These are phyloP conservation scores for Beauveria varroae DNA, from an alignment of 2,329 filamentous ascomycete genomes.

Conservation along the genomic window DNA sequence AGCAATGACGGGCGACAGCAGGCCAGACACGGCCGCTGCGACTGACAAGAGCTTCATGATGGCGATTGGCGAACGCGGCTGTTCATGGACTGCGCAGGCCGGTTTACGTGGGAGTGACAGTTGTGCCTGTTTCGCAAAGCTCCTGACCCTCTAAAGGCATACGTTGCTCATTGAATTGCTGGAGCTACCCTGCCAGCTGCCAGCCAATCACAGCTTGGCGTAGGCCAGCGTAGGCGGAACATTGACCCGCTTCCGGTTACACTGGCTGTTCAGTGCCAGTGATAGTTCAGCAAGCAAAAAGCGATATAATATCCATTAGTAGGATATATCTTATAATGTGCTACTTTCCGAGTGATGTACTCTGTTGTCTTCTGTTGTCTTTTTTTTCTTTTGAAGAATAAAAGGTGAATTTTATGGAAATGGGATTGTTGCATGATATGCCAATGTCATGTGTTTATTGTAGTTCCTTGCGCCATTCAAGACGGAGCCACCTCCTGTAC, in stretches of 20 bases:
- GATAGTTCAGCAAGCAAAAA: no score
- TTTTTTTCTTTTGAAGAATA: no score
- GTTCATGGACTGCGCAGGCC: constrained; percentile 28
- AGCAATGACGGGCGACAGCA: constrained; percentile 42
- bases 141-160: constrained; percentile 22
- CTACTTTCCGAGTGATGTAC: no score
- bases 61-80: constrained; percentile 19
- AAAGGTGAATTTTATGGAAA: no score
- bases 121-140: constrained; percentile 14
- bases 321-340: no score
- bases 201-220: constrained; percentile 20
- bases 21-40: constrained; percentile 51
- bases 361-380: no score
- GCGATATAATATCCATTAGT: no score
- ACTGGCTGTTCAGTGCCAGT: background rate
- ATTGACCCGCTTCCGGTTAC: constrained; percentile 5
- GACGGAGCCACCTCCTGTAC: no score
- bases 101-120: constrained; percentile 13
- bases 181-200: constrained; percentile 21
- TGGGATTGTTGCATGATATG: no score
- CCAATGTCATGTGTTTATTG: no score
- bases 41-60: constrained; percentile 38
- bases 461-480: no score
- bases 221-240: background rate
- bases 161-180: constrained; percentile 27